These are phyloP conservation scores for Zygotorulaspora chibaensis DNA, from an alignment of 805 yeast species.

Conservation along the genomic window DNA sequence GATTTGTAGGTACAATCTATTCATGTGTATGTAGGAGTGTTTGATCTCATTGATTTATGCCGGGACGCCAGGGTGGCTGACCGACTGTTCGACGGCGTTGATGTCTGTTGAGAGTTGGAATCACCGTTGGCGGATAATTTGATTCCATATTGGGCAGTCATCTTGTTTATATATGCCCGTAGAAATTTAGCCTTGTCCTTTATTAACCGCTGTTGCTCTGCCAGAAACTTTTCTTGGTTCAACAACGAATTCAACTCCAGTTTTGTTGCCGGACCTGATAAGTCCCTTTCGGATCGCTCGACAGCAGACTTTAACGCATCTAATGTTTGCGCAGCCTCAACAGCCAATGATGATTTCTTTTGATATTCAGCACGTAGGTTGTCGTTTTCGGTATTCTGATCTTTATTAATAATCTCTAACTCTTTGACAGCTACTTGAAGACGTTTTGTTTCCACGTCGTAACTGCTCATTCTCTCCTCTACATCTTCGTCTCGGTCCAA, in stretches of 20 bases:
- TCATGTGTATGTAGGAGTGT: constrained; percentile 14
- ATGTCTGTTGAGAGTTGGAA: constrained; percentile 5
- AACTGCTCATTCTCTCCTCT: constrained; percentile 7
- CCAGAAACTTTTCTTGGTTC: constrained; percentile 12
- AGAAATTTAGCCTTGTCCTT: constrained; percentile 20
- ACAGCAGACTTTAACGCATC: constrained; percentile 24
- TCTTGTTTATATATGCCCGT: constrained; percentile 20
- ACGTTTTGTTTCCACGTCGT: constrained; percentile 5
- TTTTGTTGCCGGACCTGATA: constrained; percentile 36
- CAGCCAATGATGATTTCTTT: constrained; percentile 43
- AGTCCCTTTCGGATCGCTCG: constrained; percentile 28
- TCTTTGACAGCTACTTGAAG: constrained; percentile 35
- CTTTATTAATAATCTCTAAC: constrained; percentile 52
- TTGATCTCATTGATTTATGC: constrained; percentile 23
- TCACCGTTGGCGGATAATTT: constrained; percentile 8
- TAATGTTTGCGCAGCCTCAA: constrained; percentile 37
- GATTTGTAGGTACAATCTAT: background rate
- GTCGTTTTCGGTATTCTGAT: constrained; percentile 27
- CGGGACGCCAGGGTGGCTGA: constrained; percentile 11
- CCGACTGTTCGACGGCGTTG: constrained; percentile 15
- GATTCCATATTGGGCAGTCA: constrained; percentile 17
- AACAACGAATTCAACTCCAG: constrained; percentile 19
- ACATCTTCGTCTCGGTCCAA: constrained; percentile 10
- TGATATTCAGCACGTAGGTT: constrained; percentile 43
- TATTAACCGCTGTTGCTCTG: constrained; percentile 12